A percentile compares a stretch with the other conserved stretches of the same genome.
Evolutionary conservation across 1,139 yeast genomes (phyloP).

Genomic region (Zhuliangozyma parablackwelliae): DNA sequence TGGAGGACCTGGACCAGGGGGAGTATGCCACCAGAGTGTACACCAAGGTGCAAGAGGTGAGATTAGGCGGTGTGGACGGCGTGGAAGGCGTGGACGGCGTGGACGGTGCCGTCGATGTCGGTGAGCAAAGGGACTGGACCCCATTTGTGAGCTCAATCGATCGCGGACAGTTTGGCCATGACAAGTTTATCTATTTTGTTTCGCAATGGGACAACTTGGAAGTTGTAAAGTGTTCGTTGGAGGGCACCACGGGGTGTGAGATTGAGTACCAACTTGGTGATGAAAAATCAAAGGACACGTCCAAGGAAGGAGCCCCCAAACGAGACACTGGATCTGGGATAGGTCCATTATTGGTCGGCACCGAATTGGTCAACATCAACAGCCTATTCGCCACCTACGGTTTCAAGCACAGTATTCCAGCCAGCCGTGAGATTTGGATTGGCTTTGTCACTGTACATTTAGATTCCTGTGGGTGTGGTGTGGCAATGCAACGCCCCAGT

Average conservation of each 20-base stretch:
- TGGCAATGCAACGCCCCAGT: slow-evolving; percentile 31
- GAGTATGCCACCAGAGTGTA: slow-evolving; percentile 11
- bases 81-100: slow-evolving; percentile 17
- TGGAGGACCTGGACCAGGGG: slow-evolving; percentile 14
- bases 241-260: slow-evolving; percentile 14
- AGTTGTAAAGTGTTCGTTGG: slow-evolving; percentile 27
- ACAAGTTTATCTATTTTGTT: slow-evolving; percentile 26
- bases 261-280: slow-evolving; percentile 6
- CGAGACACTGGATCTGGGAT: slow-evolving; percentile 10
- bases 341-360: slow-evolving; percentile 35
- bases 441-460: slow-evolving; percentile 36
- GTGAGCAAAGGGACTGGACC: slow-evolving; percentile 34
- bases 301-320: slow-evolving; percentile 12
- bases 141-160: slow-evolving; percentile 26
- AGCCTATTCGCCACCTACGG: slow-evolving; percentile 11
- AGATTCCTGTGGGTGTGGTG: slow-evolving; percentile 32
- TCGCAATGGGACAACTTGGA: slow-evolving; percentile 36
- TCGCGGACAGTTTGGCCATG: slow-evolving; percentile 19
- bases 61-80: slow-evolving; percentile 16
- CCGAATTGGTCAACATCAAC: slow-evolving; percentile 26
- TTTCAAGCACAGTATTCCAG: slow-evolving; percentile 7
- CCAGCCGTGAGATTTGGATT: slow-evolving; percentile 27
- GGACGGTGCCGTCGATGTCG: neutral
- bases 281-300: slow-evolving; percentile 9
- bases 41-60: slow-evolving; percentile 21